Evolutionary conservation across 2,329 filamentous ascomycete genomes (phyloP), one percentile per base, ranked within the genome.

Genomic region (Hypoxylon rubiginosum): DNA sequence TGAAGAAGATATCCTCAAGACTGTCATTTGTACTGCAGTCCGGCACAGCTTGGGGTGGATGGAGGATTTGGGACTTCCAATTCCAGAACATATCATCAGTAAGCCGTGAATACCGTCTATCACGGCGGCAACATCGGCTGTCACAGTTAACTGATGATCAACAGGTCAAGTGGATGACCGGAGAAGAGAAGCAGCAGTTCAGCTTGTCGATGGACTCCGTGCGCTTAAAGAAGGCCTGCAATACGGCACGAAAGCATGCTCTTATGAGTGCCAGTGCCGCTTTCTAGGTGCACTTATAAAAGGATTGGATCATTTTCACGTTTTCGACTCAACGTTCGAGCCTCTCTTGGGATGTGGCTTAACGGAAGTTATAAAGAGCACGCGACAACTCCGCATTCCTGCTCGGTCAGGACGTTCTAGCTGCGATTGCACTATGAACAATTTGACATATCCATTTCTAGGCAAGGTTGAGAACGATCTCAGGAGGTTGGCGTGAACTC

Each of bases 211-310:
- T 4, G 13, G 63, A 1, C 13, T 69, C 17, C 67, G 66, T 1
- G n/a, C 68, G 0, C 62, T 69, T 10, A 34, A 46, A 15, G 24
- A n/a, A 10, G n/a, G 34, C 10, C 30, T 64, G 39, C 26, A 26
- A 48, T 8, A 39, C 5, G 34, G 17, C 32, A 24, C 52, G 43
- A 2, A 49, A 11, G 46, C 11, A 30, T 73, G 66, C 55, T 58
- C 43, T 19, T 65, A 62, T 30, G 67, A 63, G 19, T 73, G 69
- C 24, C 67, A 61, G 6, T 61, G 65, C 2, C 64, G 69, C 11
- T 50, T 71, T 9, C 62, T 73, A 7, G 71, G 72, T 28, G 56
- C 64, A 1, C 26, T 73, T 11, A 63, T 53, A 5, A 71, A 66
- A 7, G 19, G 62, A n/a, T 39, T 68, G 41, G 5, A 51, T 48